Conservation (phyloP, 2,329 filamentous ascomycete genomes). For the Epichloe hybrida region DNA sequence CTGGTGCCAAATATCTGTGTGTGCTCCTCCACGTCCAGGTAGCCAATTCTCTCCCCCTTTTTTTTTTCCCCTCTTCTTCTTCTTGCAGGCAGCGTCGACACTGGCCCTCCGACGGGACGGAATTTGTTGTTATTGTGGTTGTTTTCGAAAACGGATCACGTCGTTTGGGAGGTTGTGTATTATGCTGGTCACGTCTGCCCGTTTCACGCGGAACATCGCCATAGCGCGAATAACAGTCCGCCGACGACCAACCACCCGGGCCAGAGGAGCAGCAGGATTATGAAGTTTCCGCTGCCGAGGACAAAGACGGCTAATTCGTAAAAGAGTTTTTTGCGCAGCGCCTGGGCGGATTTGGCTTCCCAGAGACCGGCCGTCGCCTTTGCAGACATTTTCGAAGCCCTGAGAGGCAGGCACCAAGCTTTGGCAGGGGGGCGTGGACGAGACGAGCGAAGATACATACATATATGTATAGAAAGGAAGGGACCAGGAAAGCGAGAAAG, state of each 20-base stretch:
- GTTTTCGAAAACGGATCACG: no score
- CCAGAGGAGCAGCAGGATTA: constrained; percentile 41
- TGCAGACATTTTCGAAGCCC: constrained; percentile 12
- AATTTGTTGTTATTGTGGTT: no score
- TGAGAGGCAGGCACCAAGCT: constrained; percentile 4
- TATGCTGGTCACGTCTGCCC: constrained; percentile 6
- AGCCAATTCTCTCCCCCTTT: neutral
- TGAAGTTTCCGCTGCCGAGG: constrained; percentile 34
- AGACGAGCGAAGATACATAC: no score
- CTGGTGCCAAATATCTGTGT: neutral
- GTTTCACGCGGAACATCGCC: constrained; percentile 19
- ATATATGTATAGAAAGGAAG: no score
- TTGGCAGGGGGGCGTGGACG: constrained; percentile 9
- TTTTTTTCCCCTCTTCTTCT: neutral
- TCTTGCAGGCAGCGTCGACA: neutral
- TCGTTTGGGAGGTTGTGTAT: no score
- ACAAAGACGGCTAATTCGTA: constrained; percentile 39
- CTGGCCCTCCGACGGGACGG: no score
- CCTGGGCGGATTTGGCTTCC: constrained; percentile 22
- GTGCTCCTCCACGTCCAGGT: neutral
- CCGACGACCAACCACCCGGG: constrained; percentile 40
- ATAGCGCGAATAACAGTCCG: constrained; percentile 20
- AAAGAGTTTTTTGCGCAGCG: constrained; percentile 32
- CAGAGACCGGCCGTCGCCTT: constrained; percentile 19
- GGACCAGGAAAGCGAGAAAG: no score